Conservation (phyloP, 371 early-diverging fungal species). For the Mortierella sp. region DNA sequence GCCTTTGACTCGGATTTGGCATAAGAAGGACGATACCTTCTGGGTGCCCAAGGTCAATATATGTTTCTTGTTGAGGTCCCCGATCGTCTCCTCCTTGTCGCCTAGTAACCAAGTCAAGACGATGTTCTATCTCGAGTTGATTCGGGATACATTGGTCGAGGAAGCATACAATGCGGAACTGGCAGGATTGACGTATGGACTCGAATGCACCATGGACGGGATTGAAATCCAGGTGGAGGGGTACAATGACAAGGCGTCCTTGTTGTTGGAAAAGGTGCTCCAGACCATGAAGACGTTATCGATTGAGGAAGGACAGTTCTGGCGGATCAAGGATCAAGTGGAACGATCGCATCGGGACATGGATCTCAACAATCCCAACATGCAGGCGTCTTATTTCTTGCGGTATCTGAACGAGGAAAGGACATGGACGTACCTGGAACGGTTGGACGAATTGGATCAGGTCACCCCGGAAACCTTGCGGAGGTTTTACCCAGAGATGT, state of each 20-base stretch:
- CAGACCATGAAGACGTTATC: conserved; percentile 68
- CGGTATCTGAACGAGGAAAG: conserved; percentile 78
- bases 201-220: conserved; percentile 72
- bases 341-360: conserved; percentile 58
- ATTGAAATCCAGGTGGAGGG: conserved; percentile 75
- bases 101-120: conserved; percentile 57
- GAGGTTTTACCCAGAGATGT: conserved; percentile 24
- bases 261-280: conserved; percentile 75
- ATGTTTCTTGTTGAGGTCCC: conserved; percentile 11
- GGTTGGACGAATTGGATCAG: conserved; percentile 58
- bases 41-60: conserved; percentile 76
- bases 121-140: conserved; percentile 73
- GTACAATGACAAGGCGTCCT: conserved; percentile 83
- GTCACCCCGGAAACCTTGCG: conserved; percentile 70
- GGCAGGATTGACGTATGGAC: conserved; percentile 78
- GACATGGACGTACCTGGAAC: conserved; percentile 84
- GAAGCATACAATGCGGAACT: conserved; percentile 86
- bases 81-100: conserved; percentile 12
- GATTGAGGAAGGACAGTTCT: conserved; percentile 74
- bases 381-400: conserved; percentile 76
- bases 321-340: conserved; percentile 71
- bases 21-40: conserved; percentile 93
- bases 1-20: conserved; percentile 81
- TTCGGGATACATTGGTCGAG: conserved; percentile 84
- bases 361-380: conserved; percentile 73